Conservation (phyloP, 139 green algal genomes). For the Marvania coccoides region DNA sequence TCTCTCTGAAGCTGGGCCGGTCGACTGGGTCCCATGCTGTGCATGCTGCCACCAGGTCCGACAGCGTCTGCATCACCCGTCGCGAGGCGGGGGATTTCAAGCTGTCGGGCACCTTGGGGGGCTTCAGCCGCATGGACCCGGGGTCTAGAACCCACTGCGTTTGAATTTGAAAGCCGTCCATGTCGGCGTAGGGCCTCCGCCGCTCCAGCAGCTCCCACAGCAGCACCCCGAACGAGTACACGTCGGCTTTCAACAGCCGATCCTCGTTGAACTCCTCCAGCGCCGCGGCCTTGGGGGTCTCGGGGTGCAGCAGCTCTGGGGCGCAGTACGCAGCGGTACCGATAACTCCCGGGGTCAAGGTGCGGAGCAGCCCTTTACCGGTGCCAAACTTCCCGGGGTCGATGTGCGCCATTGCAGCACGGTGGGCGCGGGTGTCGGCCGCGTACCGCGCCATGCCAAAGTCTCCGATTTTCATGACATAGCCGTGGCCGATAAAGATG, state of each 20-base stretch:
- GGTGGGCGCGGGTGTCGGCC: not conserved
- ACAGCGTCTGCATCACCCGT: slow-evolving; percentile 10
- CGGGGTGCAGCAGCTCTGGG: slow-evolving; percentile 36
- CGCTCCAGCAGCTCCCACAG: slow-evolving; percentile 35
- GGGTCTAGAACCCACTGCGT: slow-evolving; percentile 33
- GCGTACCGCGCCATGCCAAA: slow-evolving; percentile 39
- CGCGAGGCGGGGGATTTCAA: not conserved
- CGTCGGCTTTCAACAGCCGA: slow-evolving; percentile 25
- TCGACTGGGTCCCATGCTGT: slow-evolving; percentile 20
- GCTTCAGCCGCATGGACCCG: slow-evolving; percentile 18
- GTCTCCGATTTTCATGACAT: slow-evolving; percentile 46
- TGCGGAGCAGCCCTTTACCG: not conserved
- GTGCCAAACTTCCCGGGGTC: not conserved
- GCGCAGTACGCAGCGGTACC: slow-evolving; percentile 33
- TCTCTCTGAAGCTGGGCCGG: slow-evolving; percentile 21
- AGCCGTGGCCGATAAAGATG: slow-evolving; percentile 45
- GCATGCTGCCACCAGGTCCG: slow-evolving; percentile 13
- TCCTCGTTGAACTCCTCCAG: not conserved
- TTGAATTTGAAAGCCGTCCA: slow-evolving; percentile 38
- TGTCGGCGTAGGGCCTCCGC: slow-evolving; percentile 29
- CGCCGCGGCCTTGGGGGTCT: not conserved
- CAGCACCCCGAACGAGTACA: slow-evolving; percentile 29
- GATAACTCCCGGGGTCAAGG: slow-evolving; percentile 26
- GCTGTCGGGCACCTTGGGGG: not conserved
- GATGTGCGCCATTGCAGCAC: not conserved